Base-by-base conservation (phyloP, 805 yeast species). In the Pichia sporocuriosa region DNA sequence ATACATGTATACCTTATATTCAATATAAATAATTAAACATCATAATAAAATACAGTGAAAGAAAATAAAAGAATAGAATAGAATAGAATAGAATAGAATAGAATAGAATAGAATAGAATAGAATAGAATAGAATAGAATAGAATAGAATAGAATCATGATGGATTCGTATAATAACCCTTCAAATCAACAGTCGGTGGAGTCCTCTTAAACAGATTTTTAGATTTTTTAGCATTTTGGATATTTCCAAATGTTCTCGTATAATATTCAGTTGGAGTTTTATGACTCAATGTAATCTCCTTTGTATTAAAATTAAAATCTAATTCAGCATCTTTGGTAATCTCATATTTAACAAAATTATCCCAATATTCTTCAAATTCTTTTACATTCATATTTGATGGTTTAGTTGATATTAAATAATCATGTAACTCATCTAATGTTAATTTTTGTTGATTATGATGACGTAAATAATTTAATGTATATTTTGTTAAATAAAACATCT, bases 301-400 rank as follows among this genome's bases (percentile, higher is more conserved):
- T 10, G 60, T 51, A 19, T 47, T 26, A 17, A 48, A 47, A 84
- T 93, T 81, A 75, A 83, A 82, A 64, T 73, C 77, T 57, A 81
- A 71, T 59, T 79, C 85, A 32, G 84, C 81, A 8, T 38, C 35
- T 3, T 24, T 33, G 19, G 37, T 16, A 15, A 46, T 17, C 19
- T 43, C 46, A 16, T 26, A 15, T 15, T 46, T 15, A 23, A 32
- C 33, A 23, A 76, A 75, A 48, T 86, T 81, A 21, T 56, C 55
- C 95, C 95, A 87, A 45, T 84, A 68, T 44, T 77, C 82, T 50
- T 82, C 81, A 58, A 83, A 84, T 48, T 85, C 93, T 27, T 76
- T 78, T 41, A 69, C 74, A 1, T 71, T 60, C 42, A 71, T 72
- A 39, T 67, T 66, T 2, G 70, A 68, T 33, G 57, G 45, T 39